These are phyloP conservation scores for Lunularia cruciata DNA, from an alignment of 225 moss, liverwort and hornwort genomes.

Conservation along the genomic window DNA sequence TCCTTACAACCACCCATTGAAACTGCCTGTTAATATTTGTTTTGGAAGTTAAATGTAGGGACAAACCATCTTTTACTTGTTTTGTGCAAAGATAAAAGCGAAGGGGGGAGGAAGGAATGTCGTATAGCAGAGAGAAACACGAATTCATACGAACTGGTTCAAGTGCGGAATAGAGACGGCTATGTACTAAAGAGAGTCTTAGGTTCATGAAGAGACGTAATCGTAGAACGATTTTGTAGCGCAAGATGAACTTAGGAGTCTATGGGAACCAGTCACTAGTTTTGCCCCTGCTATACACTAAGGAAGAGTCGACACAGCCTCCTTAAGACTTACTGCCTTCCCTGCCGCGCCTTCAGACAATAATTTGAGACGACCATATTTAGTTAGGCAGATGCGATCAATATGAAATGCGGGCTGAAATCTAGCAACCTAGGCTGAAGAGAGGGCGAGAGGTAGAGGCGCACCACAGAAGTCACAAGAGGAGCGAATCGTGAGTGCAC, in stretches of 20 bases:
- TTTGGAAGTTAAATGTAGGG: neutral
- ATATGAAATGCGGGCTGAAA: neutral
- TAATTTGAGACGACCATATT: neutral
- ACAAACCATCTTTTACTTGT: slow-evolving; percentile 12
- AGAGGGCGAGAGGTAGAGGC: slow-evolving; percentile 3
- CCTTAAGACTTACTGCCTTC: neutral
- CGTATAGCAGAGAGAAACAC: neutral
- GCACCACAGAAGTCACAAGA: neutral
- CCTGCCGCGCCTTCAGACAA: neutral
- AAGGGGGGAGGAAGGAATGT: neutral
- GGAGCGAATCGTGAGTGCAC: neutral
- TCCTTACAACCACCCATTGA: slow-evolving; percentile 31
- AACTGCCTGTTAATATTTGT: slow-evolving; percentile 19
- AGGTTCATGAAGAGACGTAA: slow-evolving; percentile 14
- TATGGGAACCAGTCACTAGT: neutral
- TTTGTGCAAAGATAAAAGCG: slow-evolving; percentile 6
- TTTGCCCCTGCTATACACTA: neutral
- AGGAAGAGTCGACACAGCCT: neutral
- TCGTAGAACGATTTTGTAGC: slow-evolving; percentile 3
- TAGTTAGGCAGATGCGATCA: neutral
- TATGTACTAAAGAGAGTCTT: slow-evolving; percentile 6
- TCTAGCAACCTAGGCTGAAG: neutral
- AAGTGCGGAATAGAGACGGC: slow-evolving; percentile 15
- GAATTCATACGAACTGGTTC: neutral
- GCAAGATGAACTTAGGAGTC: neutral